Base-by-base conservation (phyloP, 805 yeast species). In the Candida methanosorbosa region DNA sequence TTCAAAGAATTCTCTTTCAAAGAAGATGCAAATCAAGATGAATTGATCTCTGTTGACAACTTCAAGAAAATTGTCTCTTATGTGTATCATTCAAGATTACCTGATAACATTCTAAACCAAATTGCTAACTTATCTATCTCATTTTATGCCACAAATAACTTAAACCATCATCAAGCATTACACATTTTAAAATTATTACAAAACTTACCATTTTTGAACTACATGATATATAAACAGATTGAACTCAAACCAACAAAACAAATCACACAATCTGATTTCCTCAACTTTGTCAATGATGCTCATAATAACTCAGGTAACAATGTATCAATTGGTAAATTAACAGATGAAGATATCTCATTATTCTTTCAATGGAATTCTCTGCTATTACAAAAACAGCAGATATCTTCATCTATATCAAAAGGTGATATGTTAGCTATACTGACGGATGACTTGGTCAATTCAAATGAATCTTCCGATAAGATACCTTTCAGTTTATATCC, bases 31-130 rank as follows among this genome's bases (percentile, higher is more conserved):
- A 15, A 9, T 12, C 17, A 23, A 18, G 9, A 17, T 4, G 13
- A 31, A 12, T 43, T 34, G 6, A 43, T 57, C 16, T 31, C 44
- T 11, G 33, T 50, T 3, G 28, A 29, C 4, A 43, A 44, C 29
- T 46, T 58, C 25, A 43, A 38, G 19, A 7, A 27, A 28, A 31
- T 54, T 9, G 44, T 57, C 16, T 36, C 42, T 14, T 41, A 43
- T 7, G 43, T 56, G 11, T 57, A 52, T 38, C 51, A 57, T 34
- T 27, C 43, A 26, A 49, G 57, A 33, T 38, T 59, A 14, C 57
- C 63, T 5, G 24, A 34, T 9, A 80, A 80, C 48, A 79, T 86
- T 21, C 61, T 75, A 35, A 63, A 67, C 33, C 94, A 87, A 52
- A 75, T 83, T 14, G 70, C 74, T n/a, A 15, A 33, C 7, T 49